Evolutionary conservation across 495 filamentous ascomycete genomes (phyloP), one percentile per base, ranked within the genome.

Genomic region (Xylaria sp.): DNA sequence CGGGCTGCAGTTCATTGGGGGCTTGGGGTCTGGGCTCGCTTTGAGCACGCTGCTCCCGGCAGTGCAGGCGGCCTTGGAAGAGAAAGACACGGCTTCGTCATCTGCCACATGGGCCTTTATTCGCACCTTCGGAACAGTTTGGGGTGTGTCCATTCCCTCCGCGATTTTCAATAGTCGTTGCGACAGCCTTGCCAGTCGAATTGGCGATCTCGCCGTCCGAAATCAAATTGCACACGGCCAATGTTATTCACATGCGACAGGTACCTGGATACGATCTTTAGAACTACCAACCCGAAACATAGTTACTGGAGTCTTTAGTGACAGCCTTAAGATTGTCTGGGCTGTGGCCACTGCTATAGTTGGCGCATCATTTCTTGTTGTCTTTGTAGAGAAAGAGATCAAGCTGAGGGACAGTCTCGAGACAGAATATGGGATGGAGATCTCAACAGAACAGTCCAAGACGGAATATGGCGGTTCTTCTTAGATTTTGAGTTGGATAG

Each of bases 61-160:
- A 9, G 46, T 79, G 4, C 78, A 76, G 48, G 77, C 78, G 0
- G 31, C 57, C 3, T 63, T 80, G 6, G 52, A 79, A 0, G 78
- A 82, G n/a, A 41, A 72, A 1, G 80, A 86, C 52, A 67, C 68
- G 1, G 83, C 80, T 14, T n/a, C 1, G 63, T 71, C 2, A 75
- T 77, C 81, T 0, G 78, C 61, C 0, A 78, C 77, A 2, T 87
- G 75, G 74, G 71, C 75, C 0, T 85, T 85, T 64, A 63, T 84
- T 8, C 77, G 83, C 3, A 74, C 46, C 37, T 83, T 84, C 55
- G 85, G 83, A 0, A 43, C 64, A 8, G 75, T 85, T 29, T 86
- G 83, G 84, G 84, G 82, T 1, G 76, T 80, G 2, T 64, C 82
- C 3, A 74, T 86, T 21, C 81, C 85, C 1, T 62, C 77, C 1